Conservation (phyloP, 1,284 basidiomycete species). For the Volvariella volvacea region DNA sequence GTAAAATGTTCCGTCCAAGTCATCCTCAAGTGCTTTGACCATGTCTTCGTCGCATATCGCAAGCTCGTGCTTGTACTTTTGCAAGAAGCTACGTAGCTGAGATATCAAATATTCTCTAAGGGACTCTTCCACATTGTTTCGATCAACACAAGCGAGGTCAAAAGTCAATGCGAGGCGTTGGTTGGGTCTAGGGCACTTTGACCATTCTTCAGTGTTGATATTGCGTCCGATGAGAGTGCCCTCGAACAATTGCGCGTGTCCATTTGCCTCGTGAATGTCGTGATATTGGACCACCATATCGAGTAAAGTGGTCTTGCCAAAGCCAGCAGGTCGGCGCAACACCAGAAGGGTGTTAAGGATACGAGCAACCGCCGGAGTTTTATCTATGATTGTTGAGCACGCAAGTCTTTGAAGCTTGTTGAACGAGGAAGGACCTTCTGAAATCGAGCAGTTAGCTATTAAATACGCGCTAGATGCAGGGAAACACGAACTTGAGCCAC, state of each 20-base stretch:
- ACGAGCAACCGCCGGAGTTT: too few species aligned
- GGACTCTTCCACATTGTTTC: not conserved
- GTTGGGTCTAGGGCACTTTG: not conserved
- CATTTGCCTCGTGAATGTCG: not conserved
- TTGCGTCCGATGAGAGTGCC: not conserved
- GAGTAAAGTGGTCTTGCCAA: slow-evolving; percentile 73
- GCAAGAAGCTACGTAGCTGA: not conserved
- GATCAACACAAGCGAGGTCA: not conserved
- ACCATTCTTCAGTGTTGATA: not conserved
- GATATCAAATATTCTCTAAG: not conserved
- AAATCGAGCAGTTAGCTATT: too few species aligned
- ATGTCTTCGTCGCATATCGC: not conserved
- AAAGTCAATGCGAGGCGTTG: not conserved
- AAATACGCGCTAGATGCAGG: too few species aligned
- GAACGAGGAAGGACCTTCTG: too few species aligned
- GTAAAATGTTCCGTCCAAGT: not conserved
- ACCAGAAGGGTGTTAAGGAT: too few species aligned
- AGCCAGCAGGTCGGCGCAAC: not conserved
- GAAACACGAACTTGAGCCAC: too few species aligned
- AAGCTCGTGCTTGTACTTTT: not conserved
- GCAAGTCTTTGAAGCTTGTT: too few species aligned
- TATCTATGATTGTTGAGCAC: too few species aligned
- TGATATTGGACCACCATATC: slow-evolving; percentile 76
- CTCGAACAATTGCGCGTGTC: not conserved
- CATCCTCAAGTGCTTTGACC: not conserved